These are phyloP conservation scores for Asterella californica DNA, from an alignment of 225 moss, liverwort and hornwort genomes.

Conservation along the genomic window DNA sequence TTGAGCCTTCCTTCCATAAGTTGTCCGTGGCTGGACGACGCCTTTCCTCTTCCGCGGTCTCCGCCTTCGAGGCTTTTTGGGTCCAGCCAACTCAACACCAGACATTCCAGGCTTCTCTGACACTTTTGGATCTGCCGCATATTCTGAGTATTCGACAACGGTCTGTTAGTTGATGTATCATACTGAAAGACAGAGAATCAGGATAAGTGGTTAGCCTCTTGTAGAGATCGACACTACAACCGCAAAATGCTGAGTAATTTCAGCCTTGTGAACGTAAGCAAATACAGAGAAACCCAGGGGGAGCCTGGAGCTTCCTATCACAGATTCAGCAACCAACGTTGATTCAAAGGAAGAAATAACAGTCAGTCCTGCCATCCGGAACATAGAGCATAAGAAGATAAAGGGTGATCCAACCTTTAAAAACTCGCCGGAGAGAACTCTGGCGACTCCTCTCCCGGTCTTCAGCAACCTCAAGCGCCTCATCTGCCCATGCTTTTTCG, in stretches of 20 bases:
- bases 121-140: slow-evolving; percentile 5
- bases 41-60: slow-evolving; percentile 41
- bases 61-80: slow-evolving; percentile 27
- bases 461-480: slow-evolving; percentile 73
- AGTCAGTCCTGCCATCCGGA: neutral
- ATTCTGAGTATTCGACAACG: neutral
- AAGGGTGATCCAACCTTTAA: slow-evolving; percentile 27
- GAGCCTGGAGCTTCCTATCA: neutral
- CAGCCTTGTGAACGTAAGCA: neutral
- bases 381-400: neutral
- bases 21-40: slow-evolving; percentile 57
- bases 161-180: neutral
- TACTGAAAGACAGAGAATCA: neutral
- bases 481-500: slow-evolving; percentile 79
- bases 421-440: slow-evolving; percentile 13
- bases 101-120: neutral
- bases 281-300: neutral
- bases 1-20: slow-evolving; percentile 56
- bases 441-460: slow-evolving; percentile 39
- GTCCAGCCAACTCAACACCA: slow-evolving; percentile 25
- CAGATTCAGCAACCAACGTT: too few relatives aligned
- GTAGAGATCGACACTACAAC: neutral
- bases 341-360: too few relatives aligned
- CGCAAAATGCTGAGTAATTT: neutral
- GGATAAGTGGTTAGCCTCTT: neutral